Evolutionary conservation across 2,329 filamentous ascomycete genomes (phyloP).

Genomic region (Aureobasidium sp.): DNA sequence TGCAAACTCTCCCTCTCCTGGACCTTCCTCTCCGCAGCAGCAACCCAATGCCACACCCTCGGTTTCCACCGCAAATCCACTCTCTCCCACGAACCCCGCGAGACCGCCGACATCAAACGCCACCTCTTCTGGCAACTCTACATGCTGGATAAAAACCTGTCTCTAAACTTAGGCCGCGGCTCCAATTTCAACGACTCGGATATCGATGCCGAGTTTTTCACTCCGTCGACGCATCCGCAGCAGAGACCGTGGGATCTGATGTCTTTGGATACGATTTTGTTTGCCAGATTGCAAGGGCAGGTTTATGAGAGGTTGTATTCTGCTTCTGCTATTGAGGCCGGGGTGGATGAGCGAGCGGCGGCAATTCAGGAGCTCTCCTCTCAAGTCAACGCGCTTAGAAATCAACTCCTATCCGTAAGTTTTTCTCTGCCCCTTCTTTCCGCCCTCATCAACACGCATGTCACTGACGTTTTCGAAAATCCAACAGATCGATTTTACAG

Average conservation of each 20-base stretch:
- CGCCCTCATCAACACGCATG: too few relatives aligned
- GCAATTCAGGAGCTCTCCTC: background rate
- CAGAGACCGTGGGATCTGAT: constrained; percentile 12
- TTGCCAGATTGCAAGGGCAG: constrained; percentile 2
- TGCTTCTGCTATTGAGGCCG: background rate
- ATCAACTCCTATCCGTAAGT: background rate
- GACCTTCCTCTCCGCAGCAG: constrained; percentile 10
- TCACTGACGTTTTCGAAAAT: too few relatives aligned
- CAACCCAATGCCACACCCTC: constrained; percentile 13
- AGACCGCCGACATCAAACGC: constrained; percentile 10
- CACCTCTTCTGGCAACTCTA: constrained; percentile 13
- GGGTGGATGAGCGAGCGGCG: background rate
- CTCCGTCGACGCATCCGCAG: background rate
- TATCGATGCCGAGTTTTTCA: constrained; percentile 11
- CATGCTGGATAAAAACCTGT: constrained; percentile 12
- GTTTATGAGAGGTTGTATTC: constrained; percentile 12
- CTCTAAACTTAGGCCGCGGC: constrained; percentile 10
- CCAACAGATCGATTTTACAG: constrained; percentile 4
- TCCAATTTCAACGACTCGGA: constrained; percentile 13
- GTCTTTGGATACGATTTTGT: constrained; percentile 6
- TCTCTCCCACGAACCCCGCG: background rate
- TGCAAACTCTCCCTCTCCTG: constrained; percentile 11
- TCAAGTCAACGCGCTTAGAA: background rate
- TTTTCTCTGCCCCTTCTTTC: too few relatives aligned
- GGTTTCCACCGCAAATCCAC: constrained; percentile 10